Evolutionary conservation across 83 land plant species (phyloP), one percentile per base, ranked within the genome.

Genomic region (Thuja plicata): DNA sequence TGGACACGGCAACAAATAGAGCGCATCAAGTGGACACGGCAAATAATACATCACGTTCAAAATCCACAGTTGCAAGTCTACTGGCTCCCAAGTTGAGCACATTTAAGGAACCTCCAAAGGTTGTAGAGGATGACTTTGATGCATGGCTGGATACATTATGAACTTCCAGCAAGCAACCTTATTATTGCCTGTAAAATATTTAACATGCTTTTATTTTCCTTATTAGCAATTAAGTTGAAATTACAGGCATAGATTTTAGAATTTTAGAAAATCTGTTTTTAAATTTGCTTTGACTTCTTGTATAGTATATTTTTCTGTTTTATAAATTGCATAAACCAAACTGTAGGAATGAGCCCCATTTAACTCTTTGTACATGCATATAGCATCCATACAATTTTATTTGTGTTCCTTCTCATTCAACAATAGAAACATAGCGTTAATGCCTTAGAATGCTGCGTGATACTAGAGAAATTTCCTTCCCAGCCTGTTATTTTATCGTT

Each of bases 61-160:
- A 38, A 12, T 3, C 88, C 2, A 86, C 8, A 17, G 86, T 48
- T 8, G 74, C 15, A 15, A 74, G 38, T 60, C 12, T 84, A n/a
- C 8, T 27, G 21, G 0, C 82, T 9, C n/a, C 66, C 43, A 57
- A 66, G 77, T 76, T 45, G 10, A 50, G 32, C 16, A 74, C 88
- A 0, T 37, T 82, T 35, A 32, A 57, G 66, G 79, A 91, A 32
- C 83, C 73, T 41, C 40, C 92, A 83, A 83, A 83, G 24, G 91
- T 91, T 35, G 35, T 88, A 3, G 60, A 91, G 85, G 91, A 92
- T 87, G 94, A 94, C 88, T 92, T 94, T 89, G 95, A 94, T 87
- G 88, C 93, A 66, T 94, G 94, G 95, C 54, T 94, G 54, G 95
- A 94, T 88, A 84, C 92, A 7, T 40, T 94, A 70, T 92, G 86